phyloP scores from a whole-genome alignment of 805 yeast genomes.

The Candida fluviatilis region DNA sequence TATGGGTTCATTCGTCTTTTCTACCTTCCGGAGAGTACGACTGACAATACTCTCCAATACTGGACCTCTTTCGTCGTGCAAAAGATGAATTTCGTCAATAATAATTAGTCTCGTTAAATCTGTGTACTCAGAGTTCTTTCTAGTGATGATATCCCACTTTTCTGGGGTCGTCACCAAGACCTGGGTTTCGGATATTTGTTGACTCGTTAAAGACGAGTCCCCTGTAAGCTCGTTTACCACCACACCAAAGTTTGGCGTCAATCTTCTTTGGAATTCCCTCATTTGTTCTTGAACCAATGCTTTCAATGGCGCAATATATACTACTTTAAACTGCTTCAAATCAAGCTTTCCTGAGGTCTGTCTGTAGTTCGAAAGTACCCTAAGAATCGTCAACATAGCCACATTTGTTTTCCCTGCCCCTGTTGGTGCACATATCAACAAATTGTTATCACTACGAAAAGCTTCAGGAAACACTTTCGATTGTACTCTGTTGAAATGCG shows the following conservation, averaged over 20 bases:
- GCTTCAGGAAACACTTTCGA: constrained; percentile 80
- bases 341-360: constrained; percentile 47
- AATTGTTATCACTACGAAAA: constrained; percentile 62
- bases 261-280: constrained; percentile 72
- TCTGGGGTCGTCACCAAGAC: constrained; percentile 92
- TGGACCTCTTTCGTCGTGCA: constrained; percentile 95
- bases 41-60: constrained; percentile 86
- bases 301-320: constrained; percentile 88
- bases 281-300: constrained; percentile 96
- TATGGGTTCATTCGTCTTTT: constrained; percentile 43
- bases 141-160: constrained; percentile 93
- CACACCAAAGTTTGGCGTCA: constrained; percentile 56
- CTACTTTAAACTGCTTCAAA: constrained; percentile 62
- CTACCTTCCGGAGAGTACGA: constrained; percentile 52
- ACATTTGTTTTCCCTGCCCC: constrained; percentile 99
- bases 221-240: constrained; percentile 87
- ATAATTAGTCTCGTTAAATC: constrained; percentile 66
- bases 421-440: constrained; percentile 93
- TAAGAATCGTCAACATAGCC: constrained; percentile 78
- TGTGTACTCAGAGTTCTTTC: constrained; percentile 71
- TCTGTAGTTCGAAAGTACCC: constrained; percentile 53
- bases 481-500: constrained; percentile 75
- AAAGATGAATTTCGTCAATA: constrained; percentile 87
- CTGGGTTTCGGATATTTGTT: constrained; percentile 75
- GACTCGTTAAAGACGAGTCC: constrained; percentile 72